Base-by-base conservation (phyloP, 495 filamentous ascomycete genomes). In the Aspergillus diversus region DNA sequence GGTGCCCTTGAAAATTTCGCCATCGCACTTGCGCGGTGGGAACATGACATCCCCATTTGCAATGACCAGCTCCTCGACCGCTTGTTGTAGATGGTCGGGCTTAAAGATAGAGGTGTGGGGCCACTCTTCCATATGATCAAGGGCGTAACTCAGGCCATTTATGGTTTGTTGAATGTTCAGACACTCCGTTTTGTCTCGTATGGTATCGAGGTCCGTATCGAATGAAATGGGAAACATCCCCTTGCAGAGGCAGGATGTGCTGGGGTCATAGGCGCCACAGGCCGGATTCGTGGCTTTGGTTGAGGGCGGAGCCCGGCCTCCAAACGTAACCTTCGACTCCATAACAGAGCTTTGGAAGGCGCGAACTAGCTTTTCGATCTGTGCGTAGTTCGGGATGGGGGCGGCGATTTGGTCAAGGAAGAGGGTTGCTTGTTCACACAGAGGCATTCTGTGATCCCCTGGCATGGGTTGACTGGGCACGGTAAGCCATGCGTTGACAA, bases 211-310 rank as follows among this genome's bases (percentile, higher is more conserved):
- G 9, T 15, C 17, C 21, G 15, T 27, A 17, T 50, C 17, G 4
- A 17, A 12, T 4, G 48, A 15, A 27, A 53, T 37, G 5, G 49
- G 43, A 31, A 5, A 37, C 3, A 33, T 34, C 48, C 57, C 55
- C 8, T 60, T 52, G 33, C 68, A 67, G 16, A 21, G 17, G 34
- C 64, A 70, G 31, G 59, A 37, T 1, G 60, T 50, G 12, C 61
- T 50, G 7, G 68, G 68, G 12, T 70, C 60, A 35, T 70, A 70
- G 13, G 13, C 37, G 27, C 60, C 49, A 0, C 64, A 70, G 1
- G 60, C 5, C 6, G 67, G 49, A 34, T 70, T 61, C 1, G 59
- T 70, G 15, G 21, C 21, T 27, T 27, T 27, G 21, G 21, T 27
- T 27, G 21, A 27, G 1, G 21, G 21, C 21, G 21, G 21, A 27